Base-by-base conservation (phyloP, 331 rosid species). In the Quercus lobata region DNA sequence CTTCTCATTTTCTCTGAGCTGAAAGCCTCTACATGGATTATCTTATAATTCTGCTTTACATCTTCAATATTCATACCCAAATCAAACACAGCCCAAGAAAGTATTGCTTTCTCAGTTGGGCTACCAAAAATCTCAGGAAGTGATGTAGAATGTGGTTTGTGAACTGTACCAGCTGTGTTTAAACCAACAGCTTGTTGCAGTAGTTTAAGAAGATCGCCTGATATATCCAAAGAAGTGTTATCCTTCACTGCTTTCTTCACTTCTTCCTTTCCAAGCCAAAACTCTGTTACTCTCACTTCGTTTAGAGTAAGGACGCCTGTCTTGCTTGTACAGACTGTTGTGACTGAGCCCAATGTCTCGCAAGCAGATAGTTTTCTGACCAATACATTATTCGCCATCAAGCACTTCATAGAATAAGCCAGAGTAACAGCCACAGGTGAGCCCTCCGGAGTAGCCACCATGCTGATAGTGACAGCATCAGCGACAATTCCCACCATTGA, bases 311-410 rank as follows among this genome's bases (percentile, higher is more conserved):
- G 85, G 25, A 87, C 65, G 6, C 87, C 83, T 10, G 87, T 83
- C 83, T 86, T 86, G 80, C 65, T 85, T 6, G 87, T 86, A 49
- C 87, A 86, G 29, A 86, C 83, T 29, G 83, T 77, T 5, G 89
- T 86, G 73, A 85, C 85, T 3, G 87, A 80, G 37, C 89, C 89
- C 89, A 86, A 80, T 3, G 83, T 86, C 72, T 86, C 80, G 15
- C 89, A 86, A 44, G 87, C 89, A 1, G 89, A 85, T 46, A 86
- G 89, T 49, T 79, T 81, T 69, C 84, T 29, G n/a, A 85, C 84
- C 78, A 85, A 57, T 25, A 84, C 89, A 76, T 85, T 80, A 74
- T 85, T 86, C 0, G 53, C 72, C 88, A 79, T 85, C 86, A 85
- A 78, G 30, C 61, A 57, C 78, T 82, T 82, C 82, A 85, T 79